Base-by-base conservation (phyloP, 2,329 filamentous ascomycete genomes). In the Pyrenophora tritici-repentis region DNA sequence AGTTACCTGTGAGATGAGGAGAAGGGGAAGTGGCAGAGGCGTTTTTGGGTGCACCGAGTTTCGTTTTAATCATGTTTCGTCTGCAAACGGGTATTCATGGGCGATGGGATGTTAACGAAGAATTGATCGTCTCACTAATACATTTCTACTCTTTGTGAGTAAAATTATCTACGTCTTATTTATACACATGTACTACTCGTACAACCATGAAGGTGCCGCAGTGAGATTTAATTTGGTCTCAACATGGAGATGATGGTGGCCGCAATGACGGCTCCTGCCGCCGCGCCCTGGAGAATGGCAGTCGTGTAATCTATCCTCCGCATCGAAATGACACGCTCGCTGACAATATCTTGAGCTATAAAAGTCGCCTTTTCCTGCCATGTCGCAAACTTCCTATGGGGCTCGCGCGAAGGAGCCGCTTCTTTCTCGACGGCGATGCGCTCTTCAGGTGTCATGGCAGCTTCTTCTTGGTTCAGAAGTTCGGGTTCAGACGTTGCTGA, bases 251-350 rank as follows among this genome's bases (percentile, higher is more conserved):
- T 61, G 6, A 68, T 47, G 13, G 61, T 62, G 24, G 64, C 67
- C 9, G 69, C 62, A n/a, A 71, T 67, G 36, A 71, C 53, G 3
- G 67, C 70, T 31, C 78, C 78, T 10, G 73, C 73, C 6, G 76
- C 75, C 40, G 75, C 76, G 31, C 76, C 73, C 52, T 77, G 72
- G n/a, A 79, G 56, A 4, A 77, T 70, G 14, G 73, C 70, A n/a
- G 72, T 72, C 2, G 78, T 80, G 34, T 77, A 66, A 43, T 80
- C 78, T 39, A 78, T 70, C 50, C 75, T 73, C 33, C 75, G 74
- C 40, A 80, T 69, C 13, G 75, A 74, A 42, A 79, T 71, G 26
- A 71, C 41, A 17, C 75, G 70, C 41, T 79, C 75, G 61, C 77
- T 79, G 58, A 79, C 72, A 3, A 75, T 58, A 35, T 75, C 73